Conservation (phyloP, 2,329 filamentous ascomycete species). For the Pseudogymnoascus sp. region DNA sequence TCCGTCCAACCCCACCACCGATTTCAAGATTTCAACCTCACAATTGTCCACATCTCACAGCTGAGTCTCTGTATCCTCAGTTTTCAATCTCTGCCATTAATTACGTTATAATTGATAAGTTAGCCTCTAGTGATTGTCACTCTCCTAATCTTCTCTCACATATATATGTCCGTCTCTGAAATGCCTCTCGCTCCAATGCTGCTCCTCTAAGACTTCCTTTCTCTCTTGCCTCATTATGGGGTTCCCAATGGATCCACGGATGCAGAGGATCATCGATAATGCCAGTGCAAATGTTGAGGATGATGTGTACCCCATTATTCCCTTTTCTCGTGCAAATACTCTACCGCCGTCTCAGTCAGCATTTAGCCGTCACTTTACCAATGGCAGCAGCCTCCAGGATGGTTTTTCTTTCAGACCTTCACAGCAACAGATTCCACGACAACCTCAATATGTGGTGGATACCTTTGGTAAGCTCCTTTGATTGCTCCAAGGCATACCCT, state of each 20-base stretch:
- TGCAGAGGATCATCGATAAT: slow-evolving; percentile 22
- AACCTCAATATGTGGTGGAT: neutral
- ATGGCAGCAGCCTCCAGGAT: neutral
- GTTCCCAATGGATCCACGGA: slow-evolving; percentile 22
- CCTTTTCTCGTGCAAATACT: neutral
- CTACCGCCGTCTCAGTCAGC: neutral
- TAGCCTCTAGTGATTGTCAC: neutral
- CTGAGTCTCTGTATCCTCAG: neutral
- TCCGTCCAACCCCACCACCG: neutral
- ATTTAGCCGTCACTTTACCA: neutral
- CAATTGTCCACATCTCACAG: neutral
- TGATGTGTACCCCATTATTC: neutral
- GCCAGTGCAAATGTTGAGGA: slow-evolving; percentile 6
- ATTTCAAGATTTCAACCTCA: neutral
- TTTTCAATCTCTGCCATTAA: neutral
- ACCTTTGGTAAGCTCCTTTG: neutral
- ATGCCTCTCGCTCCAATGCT: neutral
- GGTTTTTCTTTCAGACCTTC: neutral
- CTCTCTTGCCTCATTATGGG: slow-evolving; percentile 12
- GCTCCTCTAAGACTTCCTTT: neutral
- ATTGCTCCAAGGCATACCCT: neutral
- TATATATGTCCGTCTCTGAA: neutral
- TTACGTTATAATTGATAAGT: neutral
- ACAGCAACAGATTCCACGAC: neutral
- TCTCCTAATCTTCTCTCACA: neutral